phyloP scores from a whole-genome alignment of 2,329 filamentous ascomycete genomes.

The Colletotrichum higginsianum region DNA sequence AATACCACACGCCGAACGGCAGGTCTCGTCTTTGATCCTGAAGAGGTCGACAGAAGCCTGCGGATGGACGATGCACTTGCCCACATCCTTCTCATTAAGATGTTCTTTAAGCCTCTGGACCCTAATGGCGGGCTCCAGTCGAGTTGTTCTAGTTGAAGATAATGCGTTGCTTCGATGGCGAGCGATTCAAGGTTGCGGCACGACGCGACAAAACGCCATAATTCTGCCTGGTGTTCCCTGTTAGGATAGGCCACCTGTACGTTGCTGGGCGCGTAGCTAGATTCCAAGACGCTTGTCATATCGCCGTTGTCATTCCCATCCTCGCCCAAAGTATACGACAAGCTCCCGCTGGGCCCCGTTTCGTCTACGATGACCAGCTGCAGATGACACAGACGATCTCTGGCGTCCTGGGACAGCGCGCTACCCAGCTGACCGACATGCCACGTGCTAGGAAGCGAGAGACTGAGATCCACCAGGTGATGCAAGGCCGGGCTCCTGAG shows the following conservation, averaged over 20 bases:
- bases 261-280: constrained; percentile 22
- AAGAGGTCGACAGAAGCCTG: background rate
- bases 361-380: constrained; percentile 20
- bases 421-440: constrained; percentile 5
- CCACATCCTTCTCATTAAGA: constrained; percentile 16
- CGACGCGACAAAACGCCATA: constrained; percentile 24
- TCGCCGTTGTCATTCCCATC: constrained; percentile 12
- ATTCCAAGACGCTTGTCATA: background rate
- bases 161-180: constrained; percentile 20
- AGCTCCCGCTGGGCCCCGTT: constrained; percentile 28
- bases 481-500: constrained; percentile 7
- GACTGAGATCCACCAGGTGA: constrained; percentile 20
- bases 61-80: background rate
- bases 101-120: background rate
- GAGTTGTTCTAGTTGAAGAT: constrained; percentile 18
- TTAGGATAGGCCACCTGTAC: constrained; percentile 24
- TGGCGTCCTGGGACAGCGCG: background rate
- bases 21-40: background rate
- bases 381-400: constrained; percentile 18
- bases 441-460: constrained; percentile 25
- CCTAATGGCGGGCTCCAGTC: background rate
- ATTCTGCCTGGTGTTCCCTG: constrained; percentile 18
- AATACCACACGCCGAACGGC: background rate
- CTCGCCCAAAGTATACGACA: background rate
- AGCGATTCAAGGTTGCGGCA: constrained; percentile 27